A percentile compares a stretch with the other conserved stretches of the same genome.
Evolutionary conservation across 768 basidiomycete genomes (phyloP).

Genomic region (Filobasidium floriforme): DNA sequence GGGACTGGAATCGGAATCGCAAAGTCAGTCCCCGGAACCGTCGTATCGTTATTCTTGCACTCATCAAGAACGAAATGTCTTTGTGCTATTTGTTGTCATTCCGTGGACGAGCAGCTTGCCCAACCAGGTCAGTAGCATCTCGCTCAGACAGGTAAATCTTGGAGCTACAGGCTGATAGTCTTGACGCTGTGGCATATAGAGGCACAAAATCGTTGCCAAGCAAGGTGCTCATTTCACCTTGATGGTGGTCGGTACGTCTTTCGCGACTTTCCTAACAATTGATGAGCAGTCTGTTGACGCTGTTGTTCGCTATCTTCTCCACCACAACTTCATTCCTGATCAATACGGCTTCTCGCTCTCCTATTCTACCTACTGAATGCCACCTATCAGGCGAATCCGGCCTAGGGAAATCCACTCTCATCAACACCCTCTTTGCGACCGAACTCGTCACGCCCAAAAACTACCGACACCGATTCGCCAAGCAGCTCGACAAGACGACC

Average conservation of each 20-base stretch:
- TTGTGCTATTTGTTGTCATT: conserved; percentile 8
- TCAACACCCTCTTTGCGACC: conserved; percentile 98
- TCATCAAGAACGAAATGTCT: neutral
- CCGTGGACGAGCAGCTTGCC: conserved; percentile 60
- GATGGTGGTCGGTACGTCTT: conserved; percentile 77
- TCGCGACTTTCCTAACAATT: neutral
- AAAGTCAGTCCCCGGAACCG: conserved; percentile 33
- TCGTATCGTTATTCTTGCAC: neutral
- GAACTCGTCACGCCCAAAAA: conserved; percentile 78
- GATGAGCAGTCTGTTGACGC: no score
- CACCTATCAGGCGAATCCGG: conserved; percentile 76
- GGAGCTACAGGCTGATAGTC: neutral
- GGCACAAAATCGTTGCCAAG: conserved; percentile 99
- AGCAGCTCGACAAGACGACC: conserved; percentile 97
- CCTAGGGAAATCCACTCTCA: conserved; percentile 94
- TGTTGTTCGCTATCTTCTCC: no score
- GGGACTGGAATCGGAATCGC: conserved; percentile 42
- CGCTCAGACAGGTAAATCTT: neutral
- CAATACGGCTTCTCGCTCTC: neutral
- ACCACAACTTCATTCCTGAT: neutral
- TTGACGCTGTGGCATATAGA: conserved; percentile 49
- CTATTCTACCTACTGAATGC: no score
- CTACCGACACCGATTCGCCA: conserved; percentile 42
- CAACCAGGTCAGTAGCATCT: conserved; percentile 66
- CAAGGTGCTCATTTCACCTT: conserved; percentile 95